Percentiles rank a stretch among this genome's conserved stretches.
Evolutionary conservation across 192 early-diverging fungal genomes (phyloP).

Genomic region (Dimargaris xerosporica): DNA sequence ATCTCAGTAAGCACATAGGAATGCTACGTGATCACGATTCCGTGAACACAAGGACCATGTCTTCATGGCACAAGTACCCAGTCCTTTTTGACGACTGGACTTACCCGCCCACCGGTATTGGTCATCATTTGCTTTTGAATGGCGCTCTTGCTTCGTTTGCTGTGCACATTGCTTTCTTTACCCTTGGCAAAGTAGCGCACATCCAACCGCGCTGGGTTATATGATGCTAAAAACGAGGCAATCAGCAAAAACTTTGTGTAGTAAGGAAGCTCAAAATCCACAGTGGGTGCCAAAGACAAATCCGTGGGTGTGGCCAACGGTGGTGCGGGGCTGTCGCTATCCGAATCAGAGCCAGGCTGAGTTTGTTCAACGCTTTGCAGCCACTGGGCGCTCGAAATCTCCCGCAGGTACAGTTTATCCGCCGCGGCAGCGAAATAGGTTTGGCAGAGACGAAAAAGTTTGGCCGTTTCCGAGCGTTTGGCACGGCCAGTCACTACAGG

Average conservation of each 20-base stretch:
- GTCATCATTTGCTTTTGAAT: conserved; percentile 28
- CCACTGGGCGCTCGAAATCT: conserved; percentile 84
- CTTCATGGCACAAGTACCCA: too few species aligned
- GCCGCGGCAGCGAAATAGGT: conserved; percentile 66
- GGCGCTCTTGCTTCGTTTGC: conserved; percentile 26
- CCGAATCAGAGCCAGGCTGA: conserved; percentile 12
- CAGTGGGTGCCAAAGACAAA: conserved; percentile 10
- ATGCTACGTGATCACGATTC: conserved; percentile 18
- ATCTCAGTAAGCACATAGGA: not conserved
- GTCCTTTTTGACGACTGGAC: too few species aligned
- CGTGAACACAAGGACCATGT: too few species aligned
- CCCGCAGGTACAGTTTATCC: conserved; percentile 77
- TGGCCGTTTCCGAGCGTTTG: conserved; percentile 43
- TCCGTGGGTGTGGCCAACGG: not conserved
- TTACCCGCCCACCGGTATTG: conserved; percentile 29
- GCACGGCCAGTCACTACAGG: conserved; percentile 61
- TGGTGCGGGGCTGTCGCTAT: not conserved
- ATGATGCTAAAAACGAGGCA: conserved; percentile 80
- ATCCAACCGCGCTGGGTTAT: conserved; percentile 80
- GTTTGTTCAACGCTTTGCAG: conserved; percentile 15
- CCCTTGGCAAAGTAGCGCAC: conserved; percentile 67
- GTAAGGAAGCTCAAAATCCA: conserved; percentile 62
- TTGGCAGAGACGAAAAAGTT: conserved; percentile 62
- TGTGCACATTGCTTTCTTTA: conserved; percentile 18
- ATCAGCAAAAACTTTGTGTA: conserved; percentile 83